phyloP scores from a whole-genome alignment of 2,329 filamentous ascomycete genomes.

The Hypoxylon sp. region DNA sequence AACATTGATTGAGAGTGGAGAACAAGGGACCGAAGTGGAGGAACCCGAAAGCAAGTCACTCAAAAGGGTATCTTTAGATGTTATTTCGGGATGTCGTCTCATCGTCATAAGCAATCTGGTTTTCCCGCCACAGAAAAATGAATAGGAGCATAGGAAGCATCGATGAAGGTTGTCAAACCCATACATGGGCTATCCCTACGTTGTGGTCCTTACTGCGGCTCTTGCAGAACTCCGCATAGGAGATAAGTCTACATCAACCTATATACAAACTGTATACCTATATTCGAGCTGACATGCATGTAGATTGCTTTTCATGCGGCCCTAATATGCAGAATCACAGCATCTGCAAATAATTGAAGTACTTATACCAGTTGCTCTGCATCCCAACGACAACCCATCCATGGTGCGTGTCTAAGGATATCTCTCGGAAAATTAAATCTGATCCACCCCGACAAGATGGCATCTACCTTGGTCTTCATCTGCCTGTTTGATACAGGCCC shows the following conservation, averaged over 20 bases:
- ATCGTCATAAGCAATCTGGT: constrained; percentile 35
- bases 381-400: constrained; percentile 14
- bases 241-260: constrained; percentile 20
- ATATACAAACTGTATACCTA: constrained; percentile 17
- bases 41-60: constrained; percentile 51
- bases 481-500: constrained; percentile 32
- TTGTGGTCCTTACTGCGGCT: constrained; percentile 39
- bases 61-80: constrained; percentile 38
- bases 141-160: constrained; percentile 17
- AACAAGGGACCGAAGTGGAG: constrained; percentile 50
- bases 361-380: constrained; percentile 8
- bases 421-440: constrained; percentile 13
- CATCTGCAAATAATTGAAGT: constrained; percentile 28
- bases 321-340: constrained; percentile 21
- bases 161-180: constrained; percentile 23
- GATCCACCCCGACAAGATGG: constrained; percentile 13
- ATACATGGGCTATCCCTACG: constrained; percentile 39
- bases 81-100: constrained; percentile 38
- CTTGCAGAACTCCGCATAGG: constrained; percentile 30
- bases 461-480: constrained; percentile 15
- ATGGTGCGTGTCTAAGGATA: constrained; percentile 4
- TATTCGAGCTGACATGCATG: constrained; percentile 10
- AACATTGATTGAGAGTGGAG: constrained; percentile 46
- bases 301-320: constrained; percentile 11
- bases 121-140: constrained; percentile 30